Conservation (phyloP, 2,329 filamentous ascomycete genomes). For the Zarea fungicola region DNA sequence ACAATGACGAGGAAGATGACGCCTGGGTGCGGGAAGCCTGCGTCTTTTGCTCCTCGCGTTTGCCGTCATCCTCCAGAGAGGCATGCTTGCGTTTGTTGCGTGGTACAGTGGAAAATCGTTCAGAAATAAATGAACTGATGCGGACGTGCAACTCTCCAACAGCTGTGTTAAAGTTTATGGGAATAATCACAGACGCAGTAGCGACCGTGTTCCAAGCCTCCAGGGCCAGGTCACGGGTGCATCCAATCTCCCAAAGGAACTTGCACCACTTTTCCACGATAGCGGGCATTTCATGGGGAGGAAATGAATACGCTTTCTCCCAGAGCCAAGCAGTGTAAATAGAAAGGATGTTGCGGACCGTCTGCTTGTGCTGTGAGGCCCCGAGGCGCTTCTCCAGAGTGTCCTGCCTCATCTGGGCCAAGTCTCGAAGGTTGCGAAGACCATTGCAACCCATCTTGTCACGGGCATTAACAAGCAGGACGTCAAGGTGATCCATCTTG, state of each 20-base stretch:
- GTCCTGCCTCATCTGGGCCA: constrained; percentile 21
- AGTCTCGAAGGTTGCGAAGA: constrained; percentile 17
- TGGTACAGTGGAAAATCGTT: neutral
- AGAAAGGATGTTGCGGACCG: constrained; percentile 16
- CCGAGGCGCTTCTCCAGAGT: constrained; percentile 21
- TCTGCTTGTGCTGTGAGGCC: constrained; percentile 11
- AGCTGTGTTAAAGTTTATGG: neutral
- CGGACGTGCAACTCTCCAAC: neutral
- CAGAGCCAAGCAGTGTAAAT: constrained; percentile 25
- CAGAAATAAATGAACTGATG: neutral
- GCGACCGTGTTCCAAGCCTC: neutral
- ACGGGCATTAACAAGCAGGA: constrained; percentile 19
- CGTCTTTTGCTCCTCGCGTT: neutral
- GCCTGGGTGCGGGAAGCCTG: too few species aligned
- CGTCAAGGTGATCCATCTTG: constrained; percentile 18
- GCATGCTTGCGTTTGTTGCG: neutral
- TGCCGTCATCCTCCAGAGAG: neutral
- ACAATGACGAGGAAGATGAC: neutral
- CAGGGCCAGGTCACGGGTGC: constrained; percentile 8
- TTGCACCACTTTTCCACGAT: constrained; percentile 8
- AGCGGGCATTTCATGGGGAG: neutral
- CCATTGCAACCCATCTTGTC: constrained; percentile 20
- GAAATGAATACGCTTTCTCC: constrained; percentile 13
- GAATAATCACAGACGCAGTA: neutral
- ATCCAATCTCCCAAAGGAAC: constrained; percentile 9